Evolutionary conservation across 768 basidiomycete genomes (phyloP).

Genomic region (Lactarius quietus): DNA sequence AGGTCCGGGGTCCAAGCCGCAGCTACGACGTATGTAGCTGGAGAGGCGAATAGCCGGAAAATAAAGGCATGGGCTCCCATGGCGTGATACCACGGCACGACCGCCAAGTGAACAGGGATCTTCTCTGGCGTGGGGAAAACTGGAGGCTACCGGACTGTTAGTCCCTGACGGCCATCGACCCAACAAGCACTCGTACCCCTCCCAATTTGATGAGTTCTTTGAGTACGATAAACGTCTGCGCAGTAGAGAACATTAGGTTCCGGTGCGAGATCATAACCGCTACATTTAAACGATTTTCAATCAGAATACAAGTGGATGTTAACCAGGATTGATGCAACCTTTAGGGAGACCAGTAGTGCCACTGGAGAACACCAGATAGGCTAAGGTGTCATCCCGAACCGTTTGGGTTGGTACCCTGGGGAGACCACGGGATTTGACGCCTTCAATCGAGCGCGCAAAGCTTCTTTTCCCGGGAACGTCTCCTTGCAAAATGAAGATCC

Average conservation of each 20-base stretch:
- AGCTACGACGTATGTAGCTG: slow-evolving; percentile 51
- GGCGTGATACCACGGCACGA: slow-evolving; percentile 65
- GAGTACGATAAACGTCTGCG: slow-evolving; percentile 32
- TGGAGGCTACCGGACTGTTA: slow-evolving; percentile 35
- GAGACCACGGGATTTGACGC: slow-evolving; percentile 37
- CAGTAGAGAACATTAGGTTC: slow-evolving; percentile 44
- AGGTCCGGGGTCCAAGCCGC: slow-evolving; percentile 55
- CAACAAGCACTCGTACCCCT: slow-evolving; percentile 35
- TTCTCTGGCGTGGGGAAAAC: slow-evolving; percentile 42
- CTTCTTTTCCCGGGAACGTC: slow-evolving; percentile 39
- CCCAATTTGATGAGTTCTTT: slow-evolving; percentile 36
- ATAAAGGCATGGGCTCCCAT: slow-evolving; percentile 55
- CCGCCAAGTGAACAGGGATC: slow-evolving; percentile 48
- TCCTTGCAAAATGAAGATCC: slow-evolving; percentile 51
- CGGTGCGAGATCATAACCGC: slow-evolving; percentile 74
- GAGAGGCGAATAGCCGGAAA: slow-evolving; percentile 47
- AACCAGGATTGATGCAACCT: slow-evolving; percentile 38
- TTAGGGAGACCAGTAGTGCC: slow-evolving; percentile 77
- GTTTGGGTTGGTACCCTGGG: slow-evolving; percentile 43
- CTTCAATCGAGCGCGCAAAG: slow-evolving; percentile 44
- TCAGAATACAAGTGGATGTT: not conserved
- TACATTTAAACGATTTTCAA: slow-evolving; percentile 27
- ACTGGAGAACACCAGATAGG: slow-evolving; percentile 72
- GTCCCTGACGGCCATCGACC: not conserved
- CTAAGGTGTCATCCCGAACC: slow-evolving; percentile 52